Base-by-base conservation (phyloP, 208 protist species). In the Jaenimonas drosophilae region DNA sequence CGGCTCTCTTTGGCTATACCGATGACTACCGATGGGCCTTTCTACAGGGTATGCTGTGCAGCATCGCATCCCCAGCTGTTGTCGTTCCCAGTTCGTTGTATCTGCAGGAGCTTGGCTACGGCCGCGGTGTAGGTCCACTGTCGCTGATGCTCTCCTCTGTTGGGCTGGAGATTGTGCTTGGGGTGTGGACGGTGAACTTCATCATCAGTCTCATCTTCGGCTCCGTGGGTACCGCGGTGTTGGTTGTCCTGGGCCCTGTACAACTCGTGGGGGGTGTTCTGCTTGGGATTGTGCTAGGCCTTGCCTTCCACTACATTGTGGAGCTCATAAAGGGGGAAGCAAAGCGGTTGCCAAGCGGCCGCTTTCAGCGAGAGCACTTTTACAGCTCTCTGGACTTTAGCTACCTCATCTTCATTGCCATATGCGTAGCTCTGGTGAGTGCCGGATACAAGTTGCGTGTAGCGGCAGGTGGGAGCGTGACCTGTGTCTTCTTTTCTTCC, bases 171-270 rank as follows among this genome's bases (percentile, higher is more conserved):
- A 78, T 90, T 43, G 70, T 71, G 9, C 43, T 90, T 29, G 81
- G 81, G 0, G 76, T 90, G 32, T 90, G 81, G 77, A 63, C 62
- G 6, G 61, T 64, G 4, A 90, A 86, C 59, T 86, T 87, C 47
- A 70, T 90, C 40, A 75, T 87, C 40, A 74, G 64, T 12, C 50
- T 86, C 16, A 66, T 90, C 36, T 87, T 90, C 53, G 39, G 72
- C 58, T 32, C 80, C 19, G 62, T 76, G 50, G 62, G 56, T 37
- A 44, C 84, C 12, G 59, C 46, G 3, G 49, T 84, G 0, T 49
- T 74, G 0, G 72, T 81, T 45, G 50, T 82, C 20, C 58, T 90
- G 1, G 76, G 70, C 2, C 76, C 76, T 4, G 71, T 83, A 24
- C 81, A 90, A 59, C 73, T 90, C 36, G 45, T 87, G 19, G 81